Evolutionary conservation across 345 rosid species (phyloP).

Genomic region (Hibiscus tridactylites): DNA sequence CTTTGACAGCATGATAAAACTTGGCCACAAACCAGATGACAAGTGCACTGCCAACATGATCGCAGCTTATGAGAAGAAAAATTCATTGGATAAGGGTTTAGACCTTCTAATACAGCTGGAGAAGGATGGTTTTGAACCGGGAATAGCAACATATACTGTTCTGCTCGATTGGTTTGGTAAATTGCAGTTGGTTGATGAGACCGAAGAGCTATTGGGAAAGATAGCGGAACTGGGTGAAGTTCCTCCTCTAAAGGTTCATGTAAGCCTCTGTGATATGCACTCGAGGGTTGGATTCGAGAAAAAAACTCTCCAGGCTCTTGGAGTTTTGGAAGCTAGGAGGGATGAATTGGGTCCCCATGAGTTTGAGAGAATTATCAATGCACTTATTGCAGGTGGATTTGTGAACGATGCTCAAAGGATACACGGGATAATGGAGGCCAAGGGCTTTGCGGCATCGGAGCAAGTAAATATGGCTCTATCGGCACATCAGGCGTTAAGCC

Average conservation of each 20-base stretch:
- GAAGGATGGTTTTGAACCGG: constrained; percentile 75
- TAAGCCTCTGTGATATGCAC: constrained; percentile 80
- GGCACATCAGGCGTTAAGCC: constrained; percentile 18
- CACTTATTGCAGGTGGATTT: constrained; percentile 58
- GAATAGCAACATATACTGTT: constrained; percentile 54
- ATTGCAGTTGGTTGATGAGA: constrained; percentile 70
- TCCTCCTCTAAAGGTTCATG: constrained; percentile 56
- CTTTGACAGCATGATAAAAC: constrained; percentile 49
- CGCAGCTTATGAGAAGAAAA: constrained; percentile 50
- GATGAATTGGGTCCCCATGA: constrained; percentile 45
- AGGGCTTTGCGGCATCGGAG: constrained; percentile 38
- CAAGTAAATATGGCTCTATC: constrained; percentile 24
- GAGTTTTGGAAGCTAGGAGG: constrained; percentile 43
- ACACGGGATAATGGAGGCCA: constrained; percentile 44
- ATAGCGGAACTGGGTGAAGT: constrained; percentile 72
- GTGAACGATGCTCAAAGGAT: constrained; percentile 55
- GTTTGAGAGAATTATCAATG: constrained; percentile 51
- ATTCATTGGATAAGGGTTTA: constrained; percentile 67
- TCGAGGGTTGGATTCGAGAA: constrained; percentile 50
- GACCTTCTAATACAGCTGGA: constrained; percentile 59
- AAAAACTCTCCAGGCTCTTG: constrained; percentile 74
- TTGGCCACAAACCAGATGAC: constrained; percentile 61
- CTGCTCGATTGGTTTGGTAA: constrained; percentile 73
- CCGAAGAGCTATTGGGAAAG: constrained; percentile 62
- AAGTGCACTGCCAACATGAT: constrained; percentile 52